Evolutionary conservation across 1,284 basidiomycete genomes (phyloP), one percentile per base, ranked within the genome.

Genomic region (Melampsora larici-populina): DNA sequence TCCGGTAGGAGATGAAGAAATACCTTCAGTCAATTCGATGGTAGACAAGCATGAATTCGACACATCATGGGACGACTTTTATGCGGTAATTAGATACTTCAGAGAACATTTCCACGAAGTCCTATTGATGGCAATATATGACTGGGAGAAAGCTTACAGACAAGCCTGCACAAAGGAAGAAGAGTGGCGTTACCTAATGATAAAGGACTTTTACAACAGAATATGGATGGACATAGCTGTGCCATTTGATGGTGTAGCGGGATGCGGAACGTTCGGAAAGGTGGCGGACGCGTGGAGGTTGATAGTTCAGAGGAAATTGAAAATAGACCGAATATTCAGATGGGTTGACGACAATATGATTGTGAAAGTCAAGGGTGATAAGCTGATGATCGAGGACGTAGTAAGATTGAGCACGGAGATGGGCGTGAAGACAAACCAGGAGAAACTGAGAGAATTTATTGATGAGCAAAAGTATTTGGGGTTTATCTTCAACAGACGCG

Each of bases 171-270:
- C n/a, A n/a, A n/a, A n/a, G n/a, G 69, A 49, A 58, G 21, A 58
- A 70, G 31, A 67, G 24, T 67, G 65, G 65, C 65, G 3, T 15
- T 67, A 40, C 40, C 65, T 67, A 8, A 33, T 67, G 26, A 15
- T 67, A 5, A 40, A 43, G 24, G 40, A 36, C 43, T 67, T 67
- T 43, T 9, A 67, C 65, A 46, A 26, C 8, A 7, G 46, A 3
- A 5, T 67, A 8, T 8, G 31, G n/a, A 7, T 67, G 5, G 40
- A 67, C n/a, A 67, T 36, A 40, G 46, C 17, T 11, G 46, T n/a
- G n/a, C n/a, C n/a, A n/a, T n/a, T n/a, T n/a, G n/a, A n/a, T n/a
- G n/a, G n/a, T n/a, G n/a, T n/a, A 7, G 48, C 69, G 26, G 69
- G 69, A 4, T 66, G 64, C 33, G n/a, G 64, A 15, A 31, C 29